Evolutionary conservation across 805 yeast genomes (phyloP), one percentile per base, ranked within the genome.

Genomic region (Wickerhamiella azyma): DNA sequence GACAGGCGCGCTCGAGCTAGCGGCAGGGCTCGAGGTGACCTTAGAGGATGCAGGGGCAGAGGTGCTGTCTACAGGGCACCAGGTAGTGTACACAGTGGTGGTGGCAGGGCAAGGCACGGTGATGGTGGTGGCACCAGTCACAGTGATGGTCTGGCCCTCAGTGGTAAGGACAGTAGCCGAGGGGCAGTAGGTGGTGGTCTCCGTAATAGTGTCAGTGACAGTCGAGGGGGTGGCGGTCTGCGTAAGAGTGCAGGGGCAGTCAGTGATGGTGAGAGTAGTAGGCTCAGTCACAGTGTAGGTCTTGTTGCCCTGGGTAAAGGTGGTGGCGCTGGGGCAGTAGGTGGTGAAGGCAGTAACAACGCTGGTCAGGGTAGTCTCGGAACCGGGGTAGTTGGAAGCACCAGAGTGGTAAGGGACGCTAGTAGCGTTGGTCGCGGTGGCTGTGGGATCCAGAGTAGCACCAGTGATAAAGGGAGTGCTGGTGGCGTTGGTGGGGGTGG

Each of bases 251-350:
- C 94, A 84, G 63, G 88, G 88, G 67, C 83, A 78, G 72, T 84
- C 80, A 59, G 94, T 81, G 75, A 83, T 73, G 64, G 92, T 83
- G 59, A 84, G 66, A 56, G 94, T 83, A 64, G 89, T 81, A 51
- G 89, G 77, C 58, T 65, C 79, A 51, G 88, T 76, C 61, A 80
- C 85, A 54, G 81, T 76, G 76, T 76, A 73, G 61, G 89, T 81
- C 63, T 63, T 62, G 71, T 71, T 72, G 74, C 77, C 79, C 65
- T 77, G 75, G 53, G 69, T 70, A 50, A 83, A 58, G 50, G 72
- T 66, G 57, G 94, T 84, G 44, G 94, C 66, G 52, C 60, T 68
- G 64, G 94, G 94, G 68, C 94, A 83, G 46, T 41, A 46, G 26
- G 49, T 46, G 17, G 49, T 46, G 37, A 29, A 32, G 17, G 19